These are phyloP conservation scores for Beauveria sp. DNA, from an alignment of 2,329 filamentous ascomycete species.

Conservation along the genomic window DNA sequence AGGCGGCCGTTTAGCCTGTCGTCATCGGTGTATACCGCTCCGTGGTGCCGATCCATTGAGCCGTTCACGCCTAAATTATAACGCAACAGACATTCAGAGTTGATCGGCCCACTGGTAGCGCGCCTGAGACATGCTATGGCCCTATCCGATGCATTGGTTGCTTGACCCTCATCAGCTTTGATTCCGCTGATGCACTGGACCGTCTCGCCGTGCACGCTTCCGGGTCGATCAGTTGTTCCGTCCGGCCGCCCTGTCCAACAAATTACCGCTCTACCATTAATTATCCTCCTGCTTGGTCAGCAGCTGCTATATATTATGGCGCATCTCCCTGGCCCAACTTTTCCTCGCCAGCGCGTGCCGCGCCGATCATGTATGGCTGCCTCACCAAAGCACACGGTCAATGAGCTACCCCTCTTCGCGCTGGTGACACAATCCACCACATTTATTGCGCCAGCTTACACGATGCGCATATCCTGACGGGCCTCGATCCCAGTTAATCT, in stretches of 20 bases:
- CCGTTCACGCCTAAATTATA: neutral
- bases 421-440: neutral
- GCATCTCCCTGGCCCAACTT: neutral
- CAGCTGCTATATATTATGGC: neutral
- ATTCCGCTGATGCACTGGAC: neutral
- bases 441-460: constrained; percentile 4
- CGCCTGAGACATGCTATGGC: neutral
- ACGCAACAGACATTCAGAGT: too few relatives aligned
- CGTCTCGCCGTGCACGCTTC: neutral
- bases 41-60: constrained; percentile 1
- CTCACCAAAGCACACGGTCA: neutral
- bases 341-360: neutral
- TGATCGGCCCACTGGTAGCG: neutral
- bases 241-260: neutral
- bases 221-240: constrained; percentile 6
- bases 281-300: neutral
- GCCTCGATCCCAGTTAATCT: neutral
- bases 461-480: neutral
- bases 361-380: neutral
- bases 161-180: neutral
- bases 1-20: constrained; percentile 1
- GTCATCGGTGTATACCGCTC: constrained; percentile 5
- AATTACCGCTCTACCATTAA: neutral
- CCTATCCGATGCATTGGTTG: neutral
- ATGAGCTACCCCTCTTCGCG: constrained; percentile 1